Evolutionary conservation across 768 basidiomycete species (phyloP).

Genomic region (Russula emetica): DNA sequence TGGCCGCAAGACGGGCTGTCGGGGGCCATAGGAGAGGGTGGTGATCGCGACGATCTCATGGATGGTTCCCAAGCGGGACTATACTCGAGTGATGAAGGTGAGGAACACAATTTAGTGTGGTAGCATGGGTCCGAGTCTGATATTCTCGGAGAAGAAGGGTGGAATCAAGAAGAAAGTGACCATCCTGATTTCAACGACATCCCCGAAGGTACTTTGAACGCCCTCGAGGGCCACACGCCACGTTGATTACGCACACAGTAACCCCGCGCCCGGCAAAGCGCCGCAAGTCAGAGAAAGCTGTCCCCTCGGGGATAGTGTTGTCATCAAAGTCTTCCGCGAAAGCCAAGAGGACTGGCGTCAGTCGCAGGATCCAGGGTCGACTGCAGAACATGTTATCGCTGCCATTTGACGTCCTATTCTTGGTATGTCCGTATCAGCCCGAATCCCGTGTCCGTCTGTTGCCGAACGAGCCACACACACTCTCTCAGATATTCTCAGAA

Average conservation of each 20-base stretch:
- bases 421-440: conserved; percentile 1
- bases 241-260: conserved; percentile 1
- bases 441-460: neutral
- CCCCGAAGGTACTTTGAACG: conserved; percentile 7
- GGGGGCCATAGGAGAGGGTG: neutral
- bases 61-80: neutral
- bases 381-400: conserved; percentile 24
- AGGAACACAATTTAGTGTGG: neutral
- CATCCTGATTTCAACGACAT: neutral
- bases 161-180: conserved; percentile 1
- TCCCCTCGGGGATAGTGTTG: neutral
- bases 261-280: conserved; percentile 6
- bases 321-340: conserved; percentile 9
- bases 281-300: conserved; percentile 7
- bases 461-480: neutral
- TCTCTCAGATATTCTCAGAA: conserved; percentile 15
- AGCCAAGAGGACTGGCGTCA: conserved; percentile 1
- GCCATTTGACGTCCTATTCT: conserved; percentile 23
- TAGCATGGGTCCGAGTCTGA: conserved; percentile 1
- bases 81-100: conserved; percentile 8
- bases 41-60: conserved; percentile 14
- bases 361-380: conserved; percentile 21
- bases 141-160: neutral
- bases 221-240: no score
- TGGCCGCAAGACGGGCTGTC: neutral